phyloP scores from a whole-genome alignment of 805 yeast species.

The Peterozyma xylosa region DNA sequence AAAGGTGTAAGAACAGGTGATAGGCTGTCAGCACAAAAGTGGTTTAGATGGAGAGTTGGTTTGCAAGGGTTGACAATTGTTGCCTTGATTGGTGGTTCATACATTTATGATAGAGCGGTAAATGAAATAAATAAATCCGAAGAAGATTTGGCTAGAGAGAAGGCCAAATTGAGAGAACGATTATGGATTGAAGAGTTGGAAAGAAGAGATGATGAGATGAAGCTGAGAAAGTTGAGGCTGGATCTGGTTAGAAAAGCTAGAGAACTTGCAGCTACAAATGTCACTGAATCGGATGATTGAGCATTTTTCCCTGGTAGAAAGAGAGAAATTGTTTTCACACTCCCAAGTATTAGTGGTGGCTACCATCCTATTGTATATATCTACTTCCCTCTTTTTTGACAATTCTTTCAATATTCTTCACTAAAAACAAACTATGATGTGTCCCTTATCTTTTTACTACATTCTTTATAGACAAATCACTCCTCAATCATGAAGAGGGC shows the following conservation, averaged over 20 bases:
- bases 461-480: too few relatives aligned
- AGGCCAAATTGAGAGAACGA: conserved; percentile 79
- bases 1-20: conserved; percentile 68
- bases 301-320: too few relatives aligned
- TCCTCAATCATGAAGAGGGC: too few relatives aligned
- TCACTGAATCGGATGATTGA: too few relatives aligned
- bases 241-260: conserved; percentile 45
- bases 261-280: conserved; percentile 23
- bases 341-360: too few relatives aligned
- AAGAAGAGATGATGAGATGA: conserved; percentile 70
- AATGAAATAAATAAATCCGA: conserved; percentile 37
- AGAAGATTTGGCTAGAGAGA: conserved; percentile 62
- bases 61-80: conserved; percentile 78
- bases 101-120: conserved; percentile 48
- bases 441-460: too few relatives aligned
- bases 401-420: too few relatives aligned
- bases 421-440: too few relatives aligned
- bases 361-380: too few relatives aligned
- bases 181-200: conserved; percentile 89
- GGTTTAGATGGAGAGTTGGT: conserved; percentile 86
- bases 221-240: conserved; percentile 61
- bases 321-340: too few relatives aligned
- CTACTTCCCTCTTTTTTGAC: too few relatives aligned
- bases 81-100: conserved; percentile 78
- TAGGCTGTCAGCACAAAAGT: conserved; percentile 67